Evolutionary conservation across 176 grass and related monocot genomes (phyloP).

Genomic region (Raddia distichophylla): DNA sequence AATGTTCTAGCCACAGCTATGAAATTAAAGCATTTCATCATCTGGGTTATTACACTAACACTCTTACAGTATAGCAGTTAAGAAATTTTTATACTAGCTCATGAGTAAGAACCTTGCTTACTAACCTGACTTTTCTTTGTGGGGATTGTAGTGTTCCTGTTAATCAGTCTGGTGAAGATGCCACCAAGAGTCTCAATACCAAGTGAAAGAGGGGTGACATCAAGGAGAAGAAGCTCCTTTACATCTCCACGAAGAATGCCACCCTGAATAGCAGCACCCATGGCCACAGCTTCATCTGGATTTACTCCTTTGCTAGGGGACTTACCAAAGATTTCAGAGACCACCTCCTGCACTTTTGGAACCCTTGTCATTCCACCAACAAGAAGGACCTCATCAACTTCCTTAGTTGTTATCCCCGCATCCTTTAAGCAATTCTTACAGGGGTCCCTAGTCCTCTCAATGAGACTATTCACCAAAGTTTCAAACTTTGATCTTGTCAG

Average conservation of each 20-base stretch:
- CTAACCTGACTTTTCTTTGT: constrained; percentile 56
- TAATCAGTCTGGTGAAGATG: constrained; percentile 55
- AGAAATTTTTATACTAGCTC: background rate
- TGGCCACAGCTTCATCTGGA: constrained; percentile 54
- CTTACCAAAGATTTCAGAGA: constrained; percentile 55
- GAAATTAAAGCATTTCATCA: background rate
- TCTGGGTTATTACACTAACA: background rate
- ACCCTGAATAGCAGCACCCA: constrained; percentile 5
- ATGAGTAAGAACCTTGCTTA: background rate
- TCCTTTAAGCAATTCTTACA: constrained; percentile 62
- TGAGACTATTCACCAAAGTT: constrained; percentile 36
- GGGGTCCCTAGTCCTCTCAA: constrained; percentile 52
- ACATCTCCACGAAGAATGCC: constrained; percentile 61
- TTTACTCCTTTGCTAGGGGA: constrained; percentile 54
- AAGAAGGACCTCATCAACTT: constrained; percentile 58
- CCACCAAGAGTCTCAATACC: constrained; percentile 63
- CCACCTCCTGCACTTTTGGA: constrained; percentile 46
- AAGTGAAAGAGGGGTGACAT: constrained; percentile 57
- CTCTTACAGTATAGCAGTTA: background rate
- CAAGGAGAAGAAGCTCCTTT: constrained; percentile 61
- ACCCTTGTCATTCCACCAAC: constrained; percentile 60
- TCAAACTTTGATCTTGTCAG: constrained; percentile 58
- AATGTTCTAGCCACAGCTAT: background rate
- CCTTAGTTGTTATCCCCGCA: constrained; percentile 44
- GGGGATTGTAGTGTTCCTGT: constrained; percentile 54